A percentile compares a stretch with the other conserved stretches of the same genome.
Evolutionary conservation across 768 basidiomycete genomes (phyloP).

Genomic region (Suillus variegatus): DNA sequence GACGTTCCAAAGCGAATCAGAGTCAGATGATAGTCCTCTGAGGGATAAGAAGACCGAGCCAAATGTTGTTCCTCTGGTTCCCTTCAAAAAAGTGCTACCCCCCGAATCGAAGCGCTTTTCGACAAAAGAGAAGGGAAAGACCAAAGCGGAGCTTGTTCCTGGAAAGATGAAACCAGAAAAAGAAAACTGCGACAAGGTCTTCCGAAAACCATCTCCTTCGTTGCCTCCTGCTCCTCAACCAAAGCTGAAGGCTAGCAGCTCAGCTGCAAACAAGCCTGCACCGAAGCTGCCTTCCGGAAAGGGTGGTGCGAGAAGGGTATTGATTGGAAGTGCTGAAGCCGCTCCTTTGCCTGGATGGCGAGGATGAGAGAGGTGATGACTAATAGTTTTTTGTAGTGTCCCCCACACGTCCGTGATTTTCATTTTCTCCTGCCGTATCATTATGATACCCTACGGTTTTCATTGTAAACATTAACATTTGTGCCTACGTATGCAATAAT

Average conservation of each 20-base stretch:
- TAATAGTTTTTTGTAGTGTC: slow-evolving; percentile 10
- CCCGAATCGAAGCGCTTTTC: slow-evolving; percentile 27
- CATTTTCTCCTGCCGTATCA: slow-evolving; percentile 9
- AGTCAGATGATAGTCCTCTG: slow-evolving; percentile 50
- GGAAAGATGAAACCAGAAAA: slow-evolving; percentile 37
- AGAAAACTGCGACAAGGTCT: slow-evolving; percentile 38
- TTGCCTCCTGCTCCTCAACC: slow-evolving; percentile 17
- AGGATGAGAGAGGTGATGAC: slow-evolving; percentile 31
- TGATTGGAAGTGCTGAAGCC: slow-evolving; percentile 66
- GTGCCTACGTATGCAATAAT: neutral
- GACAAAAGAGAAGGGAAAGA: slow-evolving; percentile 44
- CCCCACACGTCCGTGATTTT: neutral
- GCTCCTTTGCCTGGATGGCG: slow-evolving; percentile 53
- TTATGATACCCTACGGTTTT: neutral
- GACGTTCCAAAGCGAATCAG: slow-evolving; percentile 44
- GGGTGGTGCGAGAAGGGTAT: slow-evolving; percentile 65
- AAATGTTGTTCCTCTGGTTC: slow-evolving; percentile 29
- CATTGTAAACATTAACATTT: slow-evolving; percentile 3
- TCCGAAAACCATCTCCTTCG: slow-evolving; percentile 26
- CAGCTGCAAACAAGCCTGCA: slow-evolving; percentile 14
- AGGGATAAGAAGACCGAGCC: slow-evolving; percentile 48
- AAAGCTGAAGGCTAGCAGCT: slow-evolving; percentile 10
- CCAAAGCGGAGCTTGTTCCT: slow-evolving; percentile 25
- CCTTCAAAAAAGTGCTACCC: slow-evolving; percentile 25
- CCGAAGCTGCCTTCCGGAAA: slow-evolving; percentile 37